Evolutionary conservation across 2,329 filamentous ascomycete species (phyloP).

Genomic region (Aphanocladium album): DNA sequence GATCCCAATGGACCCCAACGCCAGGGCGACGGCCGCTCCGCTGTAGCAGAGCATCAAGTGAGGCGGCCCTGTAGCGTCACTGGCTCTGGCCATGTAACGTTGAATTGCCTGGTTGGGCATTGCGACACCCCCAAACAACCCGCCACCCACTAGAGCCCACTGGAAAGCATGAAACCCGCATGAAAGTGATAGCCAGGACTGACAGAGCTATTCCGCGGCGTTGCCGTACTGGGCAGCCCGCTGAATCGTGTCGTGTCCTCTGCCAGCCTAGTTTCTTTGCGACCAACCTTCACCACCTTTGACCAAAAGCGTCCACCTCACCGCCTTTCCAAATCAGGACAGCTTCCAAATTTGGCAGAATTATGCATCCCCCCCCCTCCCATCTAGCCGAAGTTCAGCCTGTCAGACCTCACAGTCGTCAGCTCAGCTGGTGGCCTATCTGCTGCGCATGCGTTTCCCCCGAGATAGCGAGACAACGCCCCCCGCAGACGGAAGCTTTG

Average conservation of each 20-base stretch:
- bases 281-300: no score
- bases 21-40: background rate
- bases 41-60: background rate
- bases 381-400: constrained; percentile 5
- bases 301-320: no score
- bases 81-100: constrained; percentile 8
- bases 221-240: constrained; percentile 3
- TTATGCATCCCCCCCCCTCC: no score
- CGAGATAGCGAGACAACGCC: background rate
- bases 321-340: background rate
- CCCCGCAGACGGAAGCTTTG: background rate
- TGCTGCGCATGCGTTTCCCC: background rate
- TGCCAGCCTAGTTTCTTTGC: background rate
- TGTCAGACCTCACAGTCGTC: background rate
- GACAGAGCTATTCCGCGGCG: background rate
- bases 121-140: background rate
- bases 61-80: background rate
- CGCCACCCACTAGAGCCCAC: background rate
- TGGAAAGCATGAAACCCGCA: background rate
- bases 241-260: background rate
- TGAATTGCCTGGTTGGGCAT: background rate
- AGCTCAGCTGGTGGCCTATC: background rate
- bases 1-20: no score
- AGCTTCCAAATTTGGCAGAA: constrained; percentile 1
- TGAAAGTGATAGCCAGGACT: background rate